Conservation (phyloP, 116 monocot genomes). For the Thalassia testudinum region DNA sequence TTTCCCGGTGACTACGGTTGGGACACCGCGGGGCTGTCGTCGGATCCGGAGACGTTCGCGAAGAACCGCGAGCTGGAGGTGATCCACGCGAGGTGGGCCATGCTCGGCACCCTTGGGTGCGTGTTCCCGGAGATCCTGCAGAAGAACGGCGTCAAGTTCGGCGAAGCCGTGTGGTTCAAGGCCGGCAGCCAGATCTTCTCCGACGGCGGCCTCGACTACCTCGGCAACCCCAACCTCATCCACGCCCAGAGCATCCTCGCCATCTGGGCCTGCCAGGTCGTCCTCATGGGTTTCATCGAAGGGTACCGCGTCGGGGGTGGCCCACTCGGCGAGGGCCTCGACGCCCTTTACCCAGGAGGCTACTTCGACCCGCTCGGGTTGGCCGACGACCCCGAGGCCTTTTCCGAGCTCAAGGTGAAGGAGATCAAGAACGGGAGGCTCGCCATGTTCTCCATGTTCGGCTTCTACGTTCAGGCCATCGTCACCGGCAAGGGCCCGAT, state of each 20-base stretch:
- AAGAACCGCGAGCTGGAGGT: conserved; percentile 51
- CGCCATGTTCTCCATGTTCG: conserved; percentile 39
- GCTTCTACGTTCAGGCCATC: conserved; percentile 46
- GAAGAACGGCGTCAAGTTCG: conserved; percentile 44
- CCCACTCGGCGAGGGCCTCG: conserved; percentile 42
- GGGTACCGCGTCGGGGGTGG: conserved; percentile 49
- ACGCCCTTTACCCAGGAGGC: conserved; percentile 38
- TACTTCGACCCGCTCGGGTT: conserved; percentile 46
- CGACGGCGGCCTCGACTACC: conserved; percentile 62
- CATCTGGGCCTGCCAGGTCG: conserved; percentile 44
- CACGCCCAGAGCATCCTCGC: conserved; percentile 77
- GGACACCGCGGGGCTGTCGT: too few species aligned
- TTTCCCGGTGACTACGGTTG: too few species aligned
- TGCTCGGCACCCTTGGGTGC: conserved; percentile 40
- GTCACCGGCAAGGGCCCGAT: conserved; percentile 29
- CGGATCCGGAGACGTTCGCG: conserved; percentile 38
- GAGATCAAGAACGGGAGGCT: conserved; percentile 56
- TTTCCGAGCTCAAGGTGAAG: conserved; percentile 54
- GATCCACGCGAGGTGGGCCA: conserved; percentile 41
- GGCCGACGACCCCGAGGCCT: conserved; percentile 44
- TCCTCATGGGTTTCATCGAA: conserved; percentile 45
- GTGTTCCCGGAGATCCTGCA: conserved; percentile 46
- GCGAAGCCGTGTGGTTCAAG: conserved; percentile 53
- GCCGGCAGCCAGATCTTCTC: conserved; percentile 23
- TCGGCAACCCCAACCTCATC: conserved; percentile 60